Conservation (phyloP, 768 basidiomycete species). For the Neoboletus subvelutipes region DNA sequence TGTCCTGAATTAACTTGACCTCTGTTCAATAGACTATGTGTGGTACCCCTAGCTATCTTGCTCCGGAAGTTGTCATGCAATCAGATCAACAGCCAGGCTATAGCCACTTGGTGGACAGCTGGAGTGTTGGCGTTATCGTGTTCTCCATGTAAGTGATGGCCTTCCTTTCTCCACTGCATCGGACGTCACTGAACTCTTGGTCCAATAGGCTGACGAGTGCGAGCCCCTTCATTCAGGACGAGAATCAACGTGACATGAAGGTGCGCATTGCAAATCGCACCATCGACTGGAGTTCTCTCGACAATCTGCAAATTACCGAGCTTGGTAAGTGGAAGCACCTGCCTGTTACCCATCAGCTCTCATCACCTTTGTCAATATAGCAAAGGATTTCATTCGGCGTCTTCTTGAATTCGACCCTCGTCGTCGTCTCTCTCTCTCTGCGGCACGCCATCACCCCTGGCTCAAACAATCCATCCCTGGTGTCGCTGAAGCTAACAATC, state of each 20-base stretch:
- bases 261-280: constrained; percentile 55
- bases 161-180: not conserved
- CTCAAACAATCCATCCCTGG: constrained; percentile 33
- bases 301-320: constrained; percentile 37
- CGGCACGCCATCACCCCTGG: constrained; percentile 79
- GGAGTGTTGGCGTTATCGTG: constrained; percentile 94
- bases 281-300: constrained; percentile 62
- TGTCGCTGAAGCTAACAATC: not conserved
- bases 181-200: not conserved
- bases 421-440: constrained; percentile 66
- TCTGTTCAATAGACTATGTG: constrained; percentile 73
- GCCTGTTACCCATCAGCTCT: not conserved
- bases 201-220: constrained; percentile 66
- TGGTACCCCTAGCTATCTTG: constrained; percentile 92
- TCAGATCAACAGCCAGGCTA: constrained; percentile 62
- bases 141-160: constrained; percentile 78
- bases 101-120: constrained; percentile 87
- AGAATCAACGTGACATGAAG: constrained; percentile 56
- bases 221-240: constrained; percentile 80
- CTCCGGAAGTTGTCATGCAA: constrained; percentile 85
- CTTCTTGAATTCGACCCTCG: constrained; percentile 67
- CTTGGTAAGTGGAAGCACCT: constrained; percentile 41
- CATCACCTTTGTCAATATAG: constrained; percentile 44
- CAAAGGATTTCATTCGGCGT: constrained; percentile 58
- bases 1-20: not conserved